phyloP scores from a whole-genome alignment of 2,329 filamentous ascomycete genomes.

The Hypoxylon sp. region DNA sequence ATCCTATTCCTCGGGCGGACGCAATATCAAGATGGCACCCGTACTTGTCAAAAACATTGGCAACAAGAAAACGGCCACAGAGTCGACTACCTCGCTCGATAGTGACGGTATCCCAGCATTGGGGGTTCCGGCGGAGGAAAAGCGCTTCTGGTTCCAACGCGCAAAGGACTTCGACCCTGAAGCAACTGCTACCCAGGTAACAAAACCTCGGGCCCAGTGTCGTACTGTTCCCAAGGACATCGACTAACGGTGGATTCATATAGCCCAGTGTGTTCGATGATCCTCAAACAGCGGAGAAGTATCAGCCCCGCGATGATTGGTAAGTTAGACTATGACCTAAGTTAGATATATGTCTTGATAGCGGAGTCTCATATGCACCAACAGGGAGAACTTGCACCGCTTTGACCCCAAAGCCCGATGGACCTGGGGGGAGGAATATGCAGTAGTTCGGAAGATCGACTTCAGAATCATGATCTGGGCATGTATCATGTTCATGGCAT shows the following conservation, averaged over 20 bases:
- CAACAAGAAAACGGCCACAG: conserved; percentile 39
- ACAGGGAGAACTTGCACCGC: conserved; percentile 53
- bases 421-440: conserved; percentile 55
- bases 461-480: conserved; percentile 60
- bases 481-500: conserved; percentile 64
- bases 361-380: conserved; percentile 9
- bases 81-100: conserved; percentile 44
- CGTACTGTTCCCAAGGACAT: neutral
- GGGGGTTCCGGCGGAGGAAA: conserved; percentile 50
- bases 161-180: conserved; percentile 44
- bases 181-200: conserved; percentile 48
- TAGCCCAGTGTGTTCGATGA: conserved; percentile 62
- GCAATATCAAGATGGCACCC: conserved; percentile 44
- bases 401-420: conserved; percentile 54
- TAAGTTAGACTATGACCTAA: conserved; percentile 13
- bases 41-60: conserved; percentile 35
- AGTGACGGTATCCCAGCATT: conserved; percentile 45
- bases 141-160: conserved; percentile 54
- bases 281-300: conserved; percentile 58
- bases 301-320: conserved; percentile 49
- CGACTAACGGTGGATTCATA: conserved; percentile 29
- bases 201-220: too few relatives aligned
- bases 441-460: conserved; percentile 53
- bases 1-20: neutral
- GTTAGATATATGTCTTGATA: neutral